phyloP scores from a whole-genome alignment of 1,139 yeast species.

The Candida dubliniensis region DNA sequence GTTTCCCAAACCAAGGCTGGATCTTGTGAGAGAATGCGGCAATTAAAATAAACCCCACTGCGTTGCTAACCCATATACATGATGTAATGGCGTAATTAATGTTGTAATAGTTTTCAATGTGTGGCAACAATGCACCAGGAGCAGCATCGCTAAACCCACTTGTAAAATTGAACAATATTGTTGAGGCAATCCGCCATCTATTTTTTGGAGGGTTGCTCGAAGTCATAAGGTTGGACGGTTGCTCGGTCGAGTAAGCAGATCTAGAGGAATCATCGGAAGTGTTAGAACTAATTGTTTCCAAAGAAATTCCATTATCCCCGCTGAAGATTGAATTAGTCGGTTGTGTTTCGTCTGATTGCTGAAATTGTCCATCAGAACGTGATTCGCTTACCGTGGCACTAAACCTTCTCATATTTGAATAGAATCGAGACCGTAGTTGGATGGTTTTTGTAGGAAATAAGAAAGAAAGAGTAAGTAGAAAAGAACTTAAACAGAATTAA shows the following conservation, averaged over 20 bases:
- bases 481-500: too few species aligned
- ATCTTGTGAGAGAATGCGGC: constrained; percentile 42
- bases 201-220: constrained; percentile 44
- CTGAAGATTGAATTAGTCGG: background rate
- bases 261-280: background rate
- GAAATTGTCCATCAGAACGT: background rate
- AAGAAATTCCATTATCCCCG: background rate
- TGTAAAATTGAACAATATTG: constrained; percentile 42
- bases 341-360: background rate
- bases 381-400: background rate
- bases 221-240: constrained; percentile 19
- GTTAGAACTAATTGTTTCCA: background rate
- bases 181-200: constrained; percentile 39
- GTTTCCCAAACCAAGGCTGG: constrained; percentile 42
- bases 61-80: constrained; percentile 46
- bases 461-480: too few species aligned
- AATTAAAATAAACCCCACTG: constrained; percentile 43
- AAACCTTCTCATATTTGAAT: background rate
- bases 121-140: constrained; percentile 49
- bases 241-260: background rate
- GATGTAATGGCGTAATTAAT: constrained; percentile 43
- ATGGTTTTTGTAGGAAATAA: too few species aligned
- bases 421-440: background rate
- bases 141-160: constrained; percentile 46
- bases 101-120: constrained; percentile 36